Base-by-base conservation (phyloP, 345 rosid genomes). In the Murraya paniculata region DNA sequence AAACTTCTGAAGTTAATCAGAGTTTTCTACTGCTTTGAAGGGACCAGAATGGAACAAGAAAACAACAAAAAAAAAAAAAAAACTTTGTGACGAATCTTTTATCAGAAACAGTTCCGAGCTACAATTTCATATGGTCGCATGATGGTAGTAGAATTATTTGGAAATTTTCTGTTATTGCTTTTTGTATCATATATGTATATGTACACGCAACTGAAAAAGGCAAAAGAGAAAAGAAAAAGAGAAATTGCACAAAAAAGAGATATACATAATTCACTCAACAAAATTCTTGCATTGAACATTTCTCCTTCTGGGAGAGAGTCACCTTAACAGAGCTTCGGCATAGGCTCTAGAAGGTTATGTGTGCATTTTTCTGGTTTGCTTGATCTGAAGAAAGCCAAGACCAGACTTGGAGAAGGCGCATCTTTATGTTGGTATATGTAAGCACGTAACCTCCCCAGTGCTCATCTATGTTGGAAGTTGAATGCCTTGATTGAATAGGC, bases 381-480 rank as follows among this genome's bases (percentile, higher is more conserved):
- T 45, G 31, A 72, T n/a, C 10, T 18, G 16, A 4, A 68, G 19
- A 24, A 72, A 58, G 36, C 24, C 36, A 39, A 25, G 35, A 59
- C 33, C 39, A 53, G 45, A 31, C 62, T 71, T 50, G 59, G 30
- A 1, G 36, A 30, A 59, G 18, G 7, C 9, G 39, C 57, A 53
- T 19, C 50, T 3, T 62, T 14, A 62, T 9, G 27, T n/a, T 8
- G 25, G 27, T n/a, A 0, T 7, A 2, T 56, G 24, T 9, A 56
- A 14, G 48, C 9, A 4, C 30, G 21, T 8, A 55, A 56, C 75
- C 35, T 50, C 30, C 16, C 50, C 50, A 45, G 1, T 45, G 4
- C 50, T 85, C 77, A 91, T 82, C 94, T 79, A 48, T 83, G 91
- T 78, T 90, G 95, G 93, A 95, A 95, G 83, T 91, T 93, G 79